Base-by-base conservation (phyloP, 441 rosid genomes). In the Arabidopsis lyrata region DNA sequence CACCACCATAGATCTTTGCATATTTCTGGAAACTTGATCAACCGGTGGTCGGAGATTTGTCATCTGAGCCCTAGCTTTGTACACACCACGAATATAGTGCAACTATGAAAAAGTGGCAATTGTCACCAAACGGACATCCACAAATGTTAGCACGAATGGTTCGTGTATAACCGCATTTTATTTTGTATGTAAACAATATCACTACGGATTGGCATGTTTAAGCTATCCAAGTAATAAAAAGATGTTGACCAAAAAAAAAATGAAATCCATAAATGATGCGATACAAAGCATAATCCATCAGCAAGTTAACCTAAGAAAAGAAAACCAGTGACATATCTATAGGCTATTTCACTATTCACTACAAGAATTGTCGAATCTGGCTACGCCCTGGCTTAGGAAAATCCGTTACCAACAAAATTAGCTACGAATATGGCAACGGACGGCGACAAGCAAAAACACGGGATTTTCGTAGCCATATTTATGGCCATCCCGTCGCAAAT, bases 111-210 rank as follows among this genome's bases (percentile, higher is more conserved):
- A 86, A 91, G 79, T 88, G 98, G 72, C 98, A 94, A 74, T 88
- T 78, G 76, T 91, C 98, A 22, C 97, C 98, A 78, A 94, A 86
- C 45, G 87, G 96, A 76, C 98, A 91, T 54, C 97, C 97, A 69
- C 86, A 78, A 70, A 89, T 91, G 80, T 97, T 90, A 24, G 27
- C 27, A 24, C 27, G 27, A 24, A 24, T 24, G 27, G 27, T 24
- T 24, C 27, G 27, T 24, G 27, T 24, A 24, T 24, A 24, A 24
- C 27, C 27, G 27, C 27, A 24, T 24, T 24, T 24, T 24, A 24
- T 24, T 24, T 24, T 24, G 27, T 24, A 24, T 24, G 27, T 24
- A 24, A 24, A 24, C 27, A 24, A 24, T 24, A 24, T 24, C 27
- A 24, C 27, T 24, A 24, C 27, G 27, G 27, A 24, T 24, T 24